Base-by-base conservation (phyloP, 345 rosid species). In the Carallia pectinifolia region DNA sequence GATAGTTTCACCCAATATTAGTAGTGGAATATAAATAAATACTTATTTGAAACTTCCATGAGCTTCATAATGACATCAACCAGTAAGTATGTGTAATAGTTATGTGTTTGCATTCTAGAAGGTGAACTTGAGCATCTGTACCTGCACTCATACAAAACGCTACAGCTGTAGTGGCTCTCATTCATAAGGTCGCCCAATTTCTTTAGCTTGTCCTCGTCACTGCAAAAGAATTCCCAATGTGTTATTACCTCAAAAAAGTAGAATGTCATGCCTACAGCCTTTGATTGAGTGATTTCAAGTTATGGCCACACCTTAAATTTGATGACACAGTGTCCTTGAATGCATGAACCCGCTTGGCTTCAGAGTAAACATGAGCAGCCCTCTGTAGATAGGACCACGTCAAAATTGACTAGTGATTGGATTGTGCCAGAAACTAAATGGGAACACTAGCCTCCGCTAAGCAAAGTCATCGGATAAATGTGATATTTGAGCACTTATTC, bases 121-220 rank as follows among this genome's bases (percentile, higher is more conserved):
- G 19, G 12, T 33, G 9, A 54, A 39, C 2, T 27, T 6, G 8
- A 58, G 17, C 15, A 62, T 62, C 19, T 39, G 56, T 84, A 92
- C 98, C 99, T 95, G 98, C 99, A 95, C 74, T 95, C 97, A 7
- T 90, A 95, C 53, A 88, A 78, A 71, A 90, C 86, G 44, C 99
- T 90, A 64, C 99, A 92, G 79, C 98, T 92, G 83, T 85, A 44
- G 78, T 95, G 99, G 88, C 99, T 92, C 6, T 86, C 91, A 54
- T 92, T 90, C 99, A 92, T 95, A 52, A 95, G 92, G 67, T 87
- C 89, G 6, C 97, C 98, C 7, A 95, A 86, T 83, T 86, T 90
- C 89, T 88, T 90, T 27, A 95, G 84, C 81, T 80, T 92, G 17
- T 95, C 89, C 68, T 90, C 94, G 6, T 95, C 99, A 60, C 99